Conservation (phyloP, 2,329 filamentous ascomycete genomes). For the Pyrenochaeta sp. region DNA sequence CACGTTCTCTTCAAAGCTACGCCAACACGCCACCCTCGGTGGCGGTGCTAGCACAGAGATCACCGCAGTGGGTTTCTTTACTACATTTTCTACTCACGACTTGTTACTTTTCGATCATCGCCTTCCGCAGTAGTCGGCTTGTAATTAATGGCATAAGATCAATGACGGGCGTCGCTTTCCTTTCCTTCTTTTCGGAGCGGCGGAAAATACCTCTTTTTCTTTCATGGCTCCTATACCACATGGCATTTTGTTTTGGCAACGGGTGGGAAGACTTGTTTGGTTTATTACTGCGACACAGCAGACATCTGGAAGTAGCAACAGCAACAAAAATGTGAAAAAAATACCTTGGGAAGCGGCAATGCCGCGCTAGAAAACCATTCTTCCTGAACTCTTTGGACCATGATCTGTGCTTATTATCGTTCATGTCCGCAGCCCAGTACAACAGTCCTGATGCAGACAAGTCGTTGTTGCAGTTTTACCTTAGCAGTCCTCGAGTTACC, state of each 20-base stretch:
- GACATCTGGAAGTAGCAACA: conserved; percentile 28
- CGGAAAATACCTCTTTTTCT: conserved; percentile 34
- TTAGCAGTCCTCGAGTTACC: too few species aligned
- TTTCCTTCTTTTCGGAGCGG: conserved; percentile 29
- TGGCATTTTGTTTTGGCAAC: conserved; percentile 31
- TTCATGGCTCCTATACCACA: conserved; percentile 34
- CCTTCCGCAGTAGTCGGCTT: conserved; percentile 40
- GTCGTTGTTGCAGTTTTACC: too few species aligned
- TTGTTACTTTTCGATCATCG: conserved; percentile 35
- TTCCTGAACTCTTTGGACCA: background rate
- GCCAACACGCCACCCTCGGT: background rate
- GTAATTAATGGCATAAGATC: conserved; percentile 52
- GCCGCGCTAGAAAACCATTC: conserved; percentile 22
- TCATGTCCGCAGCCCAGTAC: too few species aligned
- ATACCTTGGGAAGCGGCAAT: conserved; percentile 29
- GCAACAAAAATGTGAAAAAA: conserved; percentile 37
- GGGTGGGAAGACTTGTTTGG: conserved; percentile 22
- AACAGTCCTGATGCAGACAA: too few species aligned
- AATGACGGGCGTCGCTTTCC: conserved; percentile 36
- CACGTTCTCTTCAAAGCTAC: conserved; percentile 9
- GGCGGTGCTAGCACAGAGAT: conserved; percentile 3
- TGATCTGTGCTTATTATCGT: too few species aligned
- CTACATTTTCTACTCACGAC: conserved; percentile 35
- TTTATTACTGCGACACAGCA: conserved; percentile 34
- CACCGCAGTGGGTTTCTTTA: conserved; percentile 20